Evolutionary conservation across 305 asterid species (phyloP).

Genomic region (Rubia peregrina): DNA sequence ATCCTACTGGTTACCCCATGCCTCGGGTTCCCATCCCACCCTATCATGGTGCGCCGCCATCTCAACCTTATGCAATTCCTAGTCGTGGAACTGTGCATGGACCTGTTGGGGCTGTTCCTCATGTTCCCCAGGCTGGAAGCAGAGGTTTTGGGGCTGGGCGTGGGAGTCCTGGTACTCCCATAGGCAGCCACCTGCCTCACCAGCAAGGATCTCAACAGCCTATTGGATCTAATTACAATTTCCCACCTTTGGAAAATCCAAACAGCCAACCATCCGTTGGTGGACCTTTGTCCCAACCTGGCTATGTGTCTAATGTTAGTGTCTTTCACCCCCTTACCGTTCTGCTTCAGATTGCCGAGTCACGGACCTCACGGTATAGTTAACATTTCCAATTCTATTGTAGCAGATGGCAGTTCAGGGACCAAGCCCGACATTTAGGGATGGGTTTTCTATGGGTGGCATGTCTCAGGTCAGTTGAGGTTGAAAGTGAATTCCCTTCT

Average conservation of each 20-base stretch:
- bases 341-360: background rate
- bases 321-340: background rate
- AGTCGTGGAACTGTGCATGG: slow-evolving; percentile 94
- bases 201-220: slow-evolving; percentile 84
- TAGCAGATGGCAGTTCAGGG: slow-evolving; percentile 76
- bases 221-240: slow-evolving; percentile 72
- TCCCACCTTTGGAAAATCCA: slow-evolving; percentile 79
- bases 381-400: background rate
- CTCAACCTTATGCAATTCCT: slow-evolving; percentile 98
- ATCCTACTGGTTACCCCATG: slow-evolving; percentile 80
- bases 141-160: slow-evolving; percentile 95
- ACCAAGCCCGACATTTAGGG: slow-evolving; percentile 69
- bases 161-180: slow-evolving; percentile 72
- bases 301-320: slow-evolving; percentile 82
- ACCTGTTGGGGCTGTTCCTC: slow-evolving; percentile 89
- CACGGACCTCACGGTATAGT: background rate
- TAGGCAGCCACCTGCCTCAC: slow-evolving; percentile 92
- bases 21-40: slow-evolving; percentile 81
- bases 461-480: slow-evolving; percentile 71
- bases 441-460: slow-evolving; percentile 88
- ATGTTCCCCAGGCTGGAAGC: slow-evolving; percentile 85
- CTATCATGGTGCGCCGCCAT: slow-evolving; percentile 73
- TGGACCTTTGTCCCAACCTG: slow-evolving; percentile 92
- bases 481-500: background rate
- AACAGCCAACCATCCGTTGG: slow-evolving; percentile 82